Conservation (phyloP, 2,329 filamentous ascomycete species). For the Harringtonia aguacate region DNA sequence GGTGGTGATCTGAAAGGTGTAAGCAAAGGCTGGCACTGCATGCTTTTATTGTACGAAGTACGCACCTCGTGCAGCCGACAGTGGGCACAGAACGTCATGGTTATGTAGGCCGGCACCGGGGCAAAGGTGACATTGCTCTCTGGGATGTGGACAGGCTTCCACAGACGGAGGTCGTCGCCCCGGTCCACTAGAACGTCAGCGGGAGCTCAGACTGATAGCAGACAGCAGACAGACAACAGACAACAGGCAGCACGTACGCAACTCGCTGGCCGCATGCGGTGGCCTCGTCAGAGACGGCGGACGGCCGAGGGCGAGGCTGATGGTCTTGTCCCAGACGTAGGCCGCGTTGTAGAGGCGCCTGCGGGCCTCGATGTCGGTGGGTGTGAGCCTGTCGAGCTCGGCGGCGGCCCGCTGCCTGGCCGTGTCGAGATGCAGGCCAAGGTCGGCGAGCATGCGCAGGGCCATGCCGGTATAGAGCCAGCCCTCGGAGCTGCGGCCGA, state of each 20-base stretch:
- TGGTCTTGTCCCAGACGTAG: background rate
- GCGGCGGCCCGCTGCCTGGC: too few species aligned
- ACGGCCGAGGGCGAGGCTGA: background rate
- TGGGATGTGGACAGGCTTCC: background rate
- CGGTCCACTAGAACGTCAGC: background rate
- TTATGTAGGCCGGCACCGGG: background rate
- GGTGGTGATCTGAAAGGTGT: background rate
- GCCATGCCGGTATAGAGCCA: slow-evolving; percentile 8
- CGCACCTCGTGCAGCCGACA: background rate
- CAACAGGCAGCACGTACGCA: background rate
- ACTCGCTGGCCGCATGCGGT: background rate
- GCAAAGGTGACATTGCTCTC: background rate
- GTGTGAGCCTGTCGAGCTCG: background rate
- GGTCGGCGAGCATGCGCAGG: slow-evolving; percentile 20
- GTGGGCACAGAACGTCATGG: background rate
- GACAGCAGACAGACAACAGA: too few species aligned
- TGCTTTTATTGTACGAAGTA: too few species aligned
- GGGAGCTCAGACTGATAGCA: background rate
- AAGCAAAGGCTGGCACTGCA: too few species aligned
- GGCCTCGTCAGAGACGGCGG: background rate
- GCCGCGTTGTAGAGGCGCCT: background rate
- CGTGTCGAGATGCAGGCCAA: slow-evolving; percentile 12
- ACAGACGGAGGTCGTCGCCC: background rate
- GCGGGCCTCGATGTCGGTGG: background rate
- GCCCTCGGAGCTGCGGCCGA: background rate